These are phyloP conservation scores for Psophocarpus tetragonolobus DNA, from an alignment of 306 rosid species.

Conservation along the genomic window DNA sequence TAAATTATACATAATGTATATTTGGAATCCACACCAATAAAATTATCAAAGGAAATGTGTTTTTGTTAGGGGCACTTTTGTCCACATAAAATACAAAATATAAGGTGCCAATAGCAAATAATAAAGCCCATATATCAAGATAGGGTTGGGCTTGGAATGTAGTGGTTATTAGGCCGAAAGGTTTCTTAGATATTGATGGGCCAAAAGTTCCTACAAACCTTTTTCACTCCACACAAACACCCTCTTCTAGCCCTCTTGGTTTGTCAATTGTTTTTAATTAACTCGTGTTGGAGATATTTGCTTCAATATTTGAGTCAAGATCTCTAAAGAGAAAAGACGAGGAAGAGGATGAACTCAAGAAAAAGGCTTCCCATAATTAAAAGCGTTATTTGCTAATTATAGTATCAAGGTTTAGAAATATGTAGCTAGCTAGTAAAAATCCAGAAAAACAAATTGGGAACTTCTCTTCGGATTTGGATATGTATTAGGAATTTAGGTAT, in stretches of 20 bases:
- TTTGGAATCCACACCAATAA: too few species aligned
- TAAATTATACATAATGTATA: too few species aligned
- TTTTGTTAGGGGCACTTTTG: too few species aligned
- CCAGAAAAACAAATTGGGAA: not conserved
- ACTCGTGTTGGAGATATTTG: not conserved
- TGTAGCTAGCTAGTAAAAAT: too few species aligned
- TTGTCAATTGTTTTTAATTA: too few species aligned
- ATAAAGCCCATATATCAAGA: too few species aligned
- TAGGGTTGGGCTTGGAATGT: not conserved
- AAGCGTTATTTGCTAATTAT: not conserved
- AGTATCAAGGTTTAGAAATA: not conserved
- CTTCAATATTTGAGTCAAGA: not conserved
- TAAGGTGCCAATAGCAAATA: too few species aligned
- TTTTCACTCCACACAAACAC: not conserved
- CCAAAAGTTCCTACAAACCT: not conserved
- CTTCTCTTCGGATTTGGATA: not conserved
- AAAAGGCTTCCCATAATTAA: not conserved
- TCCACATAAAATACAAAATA: too few species aligned
- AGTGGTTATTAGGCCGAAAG: not conserved
- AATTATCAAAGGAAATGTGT: too few species aligned
- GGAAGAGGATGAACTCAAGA: not conserved
- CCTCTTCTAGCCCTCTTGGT: too few species aligned
- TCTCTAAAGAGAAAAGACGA: not conserved
- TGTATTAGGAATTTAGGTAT: not conserved
- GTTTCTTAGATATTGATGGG: not conserved